A percentile compares a stretch with the other conserved stretches of the same genome.
Conservation (phyloP, 257 asterid genomes). For the Nicotiana tabacum region DNA sequence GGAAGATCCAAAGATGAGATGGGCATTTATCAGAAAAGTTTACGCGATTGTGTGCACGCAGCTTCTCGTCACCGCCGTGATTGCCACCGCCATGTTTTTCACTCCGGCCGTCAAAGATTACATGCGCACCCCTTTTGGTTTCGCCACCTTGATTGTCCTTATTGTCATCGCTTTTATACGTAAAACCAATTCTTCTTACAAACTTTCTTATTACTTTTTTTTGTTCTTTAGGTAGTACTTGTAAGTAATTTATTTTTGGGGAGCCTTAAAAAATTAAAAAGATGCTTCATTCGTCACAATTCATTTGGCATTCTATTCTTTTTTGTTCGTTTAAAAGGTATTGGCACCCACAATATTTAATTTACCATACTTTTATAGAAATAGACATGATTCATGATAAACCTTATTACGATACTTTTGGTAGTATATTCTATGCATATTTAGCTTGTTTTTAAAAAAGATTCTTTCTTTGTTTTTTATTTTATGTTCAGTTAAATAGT, state of each 20-base stretch:
- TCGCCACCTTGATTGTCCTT: slow-evolving; percentile 21
- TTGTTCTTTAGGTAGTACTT: background rate
- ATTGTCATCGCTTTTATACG: slow-evolving; percentile 28
- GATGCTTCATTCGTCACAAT: background rate
- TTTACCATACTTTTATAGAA: background rate
- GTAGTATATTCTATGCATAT: background rate
- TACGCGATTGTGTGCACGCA: slow-evolving; percentile 54
- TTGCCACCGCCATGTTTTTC: slow-evolving; percentile 38
- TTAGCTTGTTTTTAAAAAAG: too few relatives aligned
- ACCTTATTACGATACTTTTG: background rate
- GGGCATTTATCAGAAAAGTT: slow-evolving; percentile 79
- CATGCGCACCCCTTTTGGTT: slow-evolving; percentile 29
- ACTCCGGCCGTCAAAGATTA: slow-evolving; percentile 32
- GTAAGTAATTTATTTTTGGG: too few relatives aligned
- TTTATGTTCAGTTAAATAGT: background rate
- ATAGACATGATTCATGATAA: background rate
- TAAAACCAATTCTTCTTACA: background rate
- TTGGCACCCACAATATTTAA: background rate
- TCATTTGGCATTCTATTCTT: background rate
- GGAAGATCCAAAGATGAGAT: slow-evolving; percentile 55
- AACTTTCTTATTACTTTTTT: background rate
- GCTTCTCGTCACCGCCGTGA: slow-evolving; percentile 42
- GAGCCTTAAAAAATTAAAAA: background rate
- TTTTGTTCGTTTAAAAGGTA: too few relatives aligned
- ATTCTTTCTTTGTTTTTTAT: too few relatives aligned